A percentile compares a stretch with the other conserved stretches of the same genome.
phyloP scores from a whole-genome alignment of 306 rosid species.

The Coriaria nepalensis region DNA sequence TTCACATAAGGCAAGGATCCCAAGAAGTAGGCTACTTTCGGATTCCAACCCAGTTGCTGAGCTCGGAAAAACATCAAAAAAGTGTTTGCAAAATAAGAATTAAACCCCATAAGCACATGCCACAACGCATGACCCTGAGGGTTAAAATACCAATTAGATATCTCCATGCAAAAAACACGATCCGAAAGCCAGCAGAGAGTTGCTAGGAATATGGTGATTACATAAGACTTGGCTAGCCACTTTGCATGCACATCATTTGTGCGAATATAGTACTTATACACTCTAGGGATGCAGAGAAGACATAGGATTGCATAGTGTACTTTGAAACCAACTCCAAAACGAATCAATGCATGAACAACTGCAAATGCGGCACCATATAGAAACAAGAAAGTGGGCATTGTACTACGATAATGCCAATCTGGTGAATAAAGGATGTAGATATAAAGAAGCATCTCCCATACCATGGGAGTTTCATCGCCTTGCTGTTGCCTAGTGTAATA shows the following conservation, averaged over 20 bases:
- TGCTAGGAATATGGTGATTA: constrained; percentile 39
- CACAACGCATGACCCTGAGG: constrained; percentile 84
- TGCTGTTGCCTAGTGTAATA: constrained; percentile 52
- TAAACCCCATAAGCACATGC: constrained; percentile 71
- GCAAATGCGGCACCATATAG: constrained; percentile 57
- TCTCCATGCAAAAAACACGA: constrained; percentile 46
- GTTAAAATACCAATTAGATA: constrained; percentile 46
- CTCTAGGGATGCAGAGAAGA: constrained; percentile 80
- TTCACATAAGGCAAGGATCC: constrained; percentile 65
- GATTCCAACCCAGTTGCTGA: constrained; percentile 61
- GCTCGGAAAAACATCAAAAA: constrained; percentile 89
- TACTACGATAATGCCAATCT: constrained; percentile 76
- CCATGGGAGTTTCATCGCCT: constrained; percentile 86
- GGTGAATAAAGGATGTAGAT: constrained; percentile 82
- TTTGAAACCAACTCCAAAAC: constrained; percentile 51
- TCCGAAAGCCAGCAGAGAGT: constrained; percentile 49
- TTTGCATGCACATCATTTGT: constrained; percentile 45
- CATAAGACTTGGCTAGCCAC: constrained; percentile 51
- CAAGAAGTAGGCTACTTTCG: constrained; percentile 35
- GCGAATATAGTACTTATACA: constrained; percentile 80
- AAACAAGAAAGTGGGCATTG: constrained; percentile 78
- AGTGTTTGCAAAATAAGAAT: constrained; percentile 62
- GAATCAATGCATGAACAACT: constrained; percentile 36
- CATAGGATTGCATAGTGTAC: constrained; percentile 53
- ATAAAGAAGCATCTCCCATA: constrained; percentile 82